Conservation (phyloP, 495 filamentous ascomycete genomes). For the Hypoxylon crocopeplum region DNA sequence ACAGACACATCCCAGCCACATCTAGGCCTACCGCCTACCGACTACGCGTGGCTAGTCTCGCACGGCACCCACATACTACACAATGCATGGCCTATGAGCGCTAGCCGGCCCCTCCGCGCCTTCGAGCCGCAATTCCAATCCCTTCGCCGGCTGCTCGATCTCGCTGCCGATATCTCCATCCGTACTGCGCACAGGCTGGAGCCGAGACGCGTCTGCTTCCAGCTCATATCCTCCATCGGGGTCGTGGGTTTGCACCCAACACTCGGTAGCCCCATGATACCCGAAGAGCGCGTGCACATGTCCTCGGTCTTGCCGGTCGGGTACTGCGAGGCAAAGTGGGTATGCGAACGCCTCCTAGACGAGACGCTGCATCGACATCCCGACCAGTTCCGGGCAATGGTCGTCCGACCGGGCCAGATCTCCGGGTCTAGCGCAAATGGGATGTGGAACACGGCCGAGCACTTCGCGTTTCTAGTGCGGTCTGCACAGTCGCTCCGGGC, state of each 20-base stretch:
- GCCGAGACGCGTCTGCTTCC: conserved; percentile 32
- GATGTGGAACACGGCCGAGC: conserved; percentile 58
- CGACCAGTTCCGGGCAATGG: conserved; percentile 48
- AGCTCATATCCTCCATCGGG: conserved; percentile 60
- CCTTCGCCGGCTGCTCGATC: conserved; percentile 50
- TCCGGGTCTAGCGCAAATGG: conserved; percentile 53
- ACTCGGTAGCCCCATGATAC: conserved; percentile 30
- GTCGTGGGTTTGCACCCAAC: conserved; percentile 41
- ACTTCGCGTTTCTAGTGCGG: conserved; percentile 57
- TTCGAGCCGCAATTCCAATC: conserved; percentile 56
- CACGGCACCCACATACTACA: conserved; percentile 59
- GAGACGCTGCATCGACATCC: conserved; percentile 52
- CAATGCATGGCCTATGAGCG: conserved; percentile 60
- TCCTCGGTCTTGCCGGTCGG: conserved; percentile 50
- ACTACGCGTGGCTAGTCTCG: conserved; percentile 45
- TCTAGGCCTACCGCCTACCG: conserved; percentile 51
- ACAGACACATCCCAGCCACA: conserved; percentile 50
- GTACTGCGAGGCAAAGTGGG: conserved; percentile 57
- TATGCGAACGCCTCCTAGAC: conserved; percentile 56
- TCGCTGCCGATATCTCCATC: conserved; percentile 41
- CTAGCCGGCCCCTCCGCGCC: conserved; percentile 42
- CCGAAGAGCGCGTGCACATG: conserved; percentile 40
- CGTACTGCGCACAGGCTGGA: too few species aligned
- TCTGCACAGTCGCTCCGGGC: conserved; percentile 53
- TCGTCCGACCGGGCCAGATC: conserved; percentile 56